phyloP scores from a whole-genome alignment of 2,329 filamentous ascomycete genomes.

The Neopestalotiopsis sp. region DNA sequence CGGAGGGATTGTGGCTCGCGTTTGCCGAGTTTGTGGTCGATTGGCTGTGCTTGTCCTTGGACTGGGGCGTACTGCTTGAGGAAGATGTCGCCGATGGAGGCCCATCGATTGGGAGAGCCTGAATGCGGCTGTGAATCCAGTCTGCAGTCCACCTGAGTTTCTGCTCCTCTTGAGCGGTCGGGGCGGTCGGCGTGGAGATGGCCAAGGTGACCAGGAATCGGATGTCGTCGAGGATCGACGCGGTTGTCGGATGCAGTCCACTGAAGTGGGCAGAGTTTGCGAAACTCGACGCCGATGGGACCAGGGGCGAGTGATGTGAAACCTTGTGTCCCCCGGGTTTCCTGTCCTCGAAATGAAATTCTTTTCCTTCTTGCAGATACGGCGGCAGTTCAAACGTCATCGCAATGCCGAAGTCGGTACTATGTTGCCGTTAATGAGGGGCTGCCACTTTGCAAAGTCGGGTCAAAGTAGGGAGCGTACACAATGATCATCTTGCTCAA shows the following conservation, averaged over 20 bases:
- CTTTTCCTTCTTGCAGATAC: slow-evolving; percentile 44
- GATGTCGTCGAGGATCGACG: slow-evolving; percentile 58
- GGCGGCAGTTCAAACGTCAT: slow-evolving; percentile 52
- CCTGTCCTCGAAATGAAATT: slow-evolving; percentile 48
- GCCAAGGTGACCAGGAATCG: slow-evolving; percentile 52
- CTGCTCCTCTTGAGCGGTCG: slow-evolving; percentile 42
- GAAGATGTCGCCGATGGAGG: neutral
- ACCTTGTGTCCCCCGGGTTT: slow-evolving; percentile 46
- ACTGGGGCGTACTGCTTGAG: neutral
- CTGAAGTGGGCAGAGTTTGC: slow-evolving; percentile 45
- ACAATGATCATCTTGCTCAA: slow-evolving; percentile 20
- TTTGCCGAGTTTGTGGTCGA: neutral
- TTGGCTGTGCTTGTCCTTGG: neutral
- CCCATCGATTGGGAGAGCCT: slow-evolving; percentile 29
- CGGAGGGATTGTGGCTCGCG: neutral
- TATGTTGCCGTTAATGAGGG: slow-evolving; percentile 26
- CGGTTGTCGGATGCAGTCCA: slow-evolving; percentile 51
- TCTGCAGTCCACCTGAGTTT: slow-evolving; percentile 45
- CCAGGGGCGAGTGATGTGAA: slow-evolving; percentile 53
- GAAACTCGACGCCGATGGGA: slow-evolving; percentile 49
- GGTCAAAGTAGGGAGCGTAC: neutral
- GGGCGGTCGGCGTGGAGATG: slow-evolving; percentile 41
- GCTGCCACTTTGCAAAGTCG: neutral
- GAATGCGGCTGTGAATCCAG: slow-evolving; percentile 47
- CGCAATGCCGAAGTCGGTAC: slow-evolving; percentile 54